Base-by-base conservation (phyloP, 768 basidiomycete genomes). In the Psilocybe tampanensis region DNA sequence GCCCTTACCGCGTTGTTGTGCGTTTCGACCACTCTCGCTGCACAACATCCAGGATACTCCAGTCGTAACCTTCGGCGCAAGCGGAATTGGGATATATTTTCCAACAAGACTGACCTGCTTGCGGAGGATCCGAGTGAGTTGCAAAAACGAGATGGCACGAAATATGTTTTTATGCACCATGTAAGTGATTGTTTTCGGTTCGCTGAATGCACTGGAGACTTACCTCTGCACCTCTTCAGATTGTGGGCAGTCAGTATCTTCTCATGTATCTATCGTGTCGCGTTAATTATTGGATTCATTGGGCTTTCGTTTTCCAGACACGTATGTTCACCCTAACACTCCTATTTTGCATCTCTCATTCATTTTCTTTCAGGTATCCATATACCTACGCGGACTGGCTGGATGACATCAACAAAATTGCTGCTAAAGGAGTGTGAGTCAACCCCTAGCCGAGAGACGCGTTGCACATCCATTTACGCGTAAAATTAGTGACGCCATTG, bases 111-210 rank as follows among this genome's bases (percentile, higher is more conserved):
- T 2, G 32, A 11, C 2, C 55, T 59, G 6, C 19, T 52, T 33
- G 51, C 44, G 1, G 68, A 70, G 45, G 58, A 68, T 55, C 67
- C 68, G 22, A 48, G 61, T 15, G 70, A 72, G 47, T 58, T 79
- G 21, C 56, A 63, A 45, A 78, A 76, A 59, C 68, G 78, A 44
- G 76, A 73, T 64, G 73, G 73, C n/a, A 65, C 71, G 4, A 80
- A 79, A 72, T 80, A 80, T 62, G 77, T 81, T 17, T 79, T 81
- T 56, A 80, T 81, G 77, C 80, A 83, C 54, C 75, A 78, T 68
- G 81, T 80, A 64, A 47, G 79, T 68, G 23, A 26, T 32, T 2
- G 15, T 8, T 17, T 5, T 24, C 43, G 50, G 18, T 24, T 6
- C 33, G 15, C 22, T 32, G 33, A 43, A 18, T 12, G n/a, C 18